These are phyloP conservation scores for Cryptococcus sp. DNA, from an alignment of 1,284 basidiomycete species.

Conservation along the genomic window DNA sequence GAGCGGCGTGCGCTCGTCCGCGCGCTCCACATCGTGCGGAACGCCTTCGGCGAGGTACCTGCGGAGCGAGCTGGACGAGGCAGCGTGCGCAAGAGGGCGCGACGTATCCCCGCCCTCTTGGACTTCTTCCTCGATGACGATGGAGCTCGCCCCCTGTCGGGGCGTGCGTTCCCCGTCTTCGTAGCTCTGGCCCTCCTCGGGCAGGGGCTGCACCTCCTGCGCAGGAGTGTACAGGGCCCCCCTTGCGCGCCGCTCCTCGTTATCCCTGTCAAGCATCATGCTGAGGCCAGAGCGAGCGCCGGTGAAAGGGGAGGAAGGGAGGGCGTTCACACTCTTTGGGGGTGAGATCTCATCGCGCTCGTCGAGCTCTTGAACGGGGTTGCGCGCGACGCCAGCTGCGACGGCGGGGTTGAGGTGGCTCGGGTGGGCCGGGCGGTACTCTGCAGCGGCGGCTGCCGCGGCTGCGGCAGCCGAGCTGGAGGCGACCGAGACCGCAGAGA, in stretches of 20 bases:
- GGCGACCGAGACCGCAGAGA: too few species aligned
- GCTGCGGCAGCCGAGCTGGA: too few species aligned
- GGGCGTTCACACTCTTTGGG: constrained; percentile 5
- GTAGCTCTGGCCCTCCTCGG: neutral
- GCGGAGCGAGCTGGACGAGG: constrained; percentile 22
- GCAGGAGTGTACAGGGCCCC: too few species aligned
- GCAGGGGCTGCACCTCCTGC: too few species aligned
- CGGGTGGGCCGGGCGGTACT: constrained; percentile 28
- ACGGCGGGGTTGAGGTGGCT: constrained; percentile 31
- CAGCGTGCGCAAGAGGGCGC: constrained; percentile 8
- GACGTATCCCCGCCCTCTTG: too few species aligned
- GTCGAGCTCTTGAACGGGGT: neutral
- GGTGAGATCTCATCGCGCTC: constrained; percentile 18
- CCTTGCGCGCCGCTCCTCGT: constrained; percentile 13
- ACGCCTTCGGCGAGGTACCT: constrained; percentile 21
- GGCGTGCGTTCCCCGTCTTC: constrained; percentile 17
- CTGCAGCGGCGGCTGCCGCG: constrained; percentile 3
- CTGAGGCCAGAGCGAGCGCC: constrained; percentile 37
- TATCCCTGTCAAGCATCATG: constrained; percentile 38
- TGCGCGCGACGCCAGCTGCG: constrained; percentile 6
- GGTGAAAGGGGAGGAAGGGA: constrained; percentile 21
- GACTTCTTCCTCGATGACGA: too few species aligned
- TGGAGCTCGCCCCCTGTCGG: too few species aligned
- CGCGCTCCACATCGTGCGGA: constrained; percentile 18
- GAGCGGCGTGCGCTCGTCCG: constrained; percentile 27